Evolutionary conservation across 2,329 filamentous ascomycete species (phyloP).

Genomic region (Fusarium temperatum): DNA sequence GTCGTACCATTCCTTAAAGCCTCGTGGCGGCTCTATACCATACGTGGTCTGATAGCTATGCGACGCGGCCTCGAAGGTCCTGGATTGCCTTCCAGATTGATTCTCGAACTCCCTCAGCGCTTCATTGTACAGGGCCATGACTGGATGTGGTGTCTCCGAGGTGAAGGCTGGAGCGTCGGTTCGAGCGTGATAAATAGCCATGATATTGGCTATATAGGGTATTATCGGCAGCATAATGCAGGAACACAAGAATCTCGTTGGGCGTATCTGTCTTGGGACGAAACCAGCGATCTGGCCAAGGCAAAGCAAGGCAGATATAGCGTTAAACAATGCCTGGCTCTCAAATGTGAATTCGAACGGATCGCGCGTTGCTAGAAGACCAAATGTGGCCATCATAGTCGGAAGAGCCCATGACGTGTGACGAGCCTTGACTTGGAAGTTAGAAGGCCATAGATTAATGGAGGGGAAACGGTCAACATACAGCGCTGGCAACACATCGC

Average conservation of each 20-base stretch:
- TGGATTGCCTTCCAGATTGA: constrained; percentile 50
- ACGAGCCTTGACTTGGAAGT: not conserved
- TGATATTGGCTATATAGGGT: not conserved
- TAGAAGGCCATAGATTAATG: not conserved
- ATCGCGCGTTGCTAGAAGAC: not conserved
- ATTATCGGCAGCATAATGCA: not conserved
- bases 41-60: constrained; percentile 57
- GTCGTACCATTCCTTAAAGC: constrained; percentile 57
- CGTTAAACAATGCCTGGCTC: not conserved
- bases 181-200: not conserved
- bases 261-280: not conserved
- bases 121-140: constrained; percentile 33
- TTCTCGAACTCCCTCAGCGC: constrained; percentile 46
- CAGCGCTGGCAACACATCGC: not conserved
- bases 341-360: not conserved
- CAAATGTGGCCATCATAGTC: not conserved
- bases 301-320: not conserved
- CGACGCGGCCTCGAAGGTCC: constrained; percentile 46
- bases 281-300: not conserved
- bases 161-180: not conserved
- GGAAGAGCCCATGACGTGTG: not conserved
- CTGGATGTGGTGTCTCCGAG: not conserved
- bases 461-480: not conserved
- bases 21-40: constrained; percentile 52
- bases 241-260: not conserved